Conservation (phyloP, 2,329 filamentous ascomycete genomes). For the Pezicula rhizophila region DNA sequence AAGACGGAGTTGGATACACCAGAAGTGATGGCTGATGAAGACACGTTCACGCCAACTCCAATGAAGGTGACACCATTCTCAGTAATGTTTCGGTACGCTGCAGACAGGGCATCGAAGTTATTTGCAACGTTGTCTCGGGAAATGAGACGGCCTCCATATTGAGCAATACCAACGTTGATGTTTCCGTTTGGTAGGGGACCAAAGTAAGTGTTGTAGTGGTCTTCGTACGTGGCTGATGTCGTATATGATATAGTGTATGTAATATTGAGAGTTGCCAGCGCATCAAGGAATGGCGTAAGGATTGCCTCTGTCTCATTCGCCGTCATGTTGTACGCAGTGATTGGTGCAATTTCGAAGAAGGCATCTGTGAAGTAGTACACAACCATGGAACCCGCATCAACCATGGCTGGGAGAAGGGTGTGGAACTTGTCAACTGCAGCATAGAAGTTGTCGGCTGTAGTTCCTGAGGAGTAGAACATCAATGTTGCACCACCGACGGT, state of each 20-base stretch:
- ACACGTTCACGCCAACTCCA: constrained; percentile 29
- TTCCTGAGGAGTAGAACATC: constrained; percentile 31
- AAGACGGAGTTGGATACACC: constrained; percentile 32
- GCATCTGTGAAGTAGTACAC: constrained; percentile 42
- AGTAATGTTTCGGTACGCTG: constrained; percentile 27
- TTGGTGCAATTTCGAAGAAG: constrained; percentile 39
- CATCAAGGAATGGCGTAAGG: constrained; percentile 38
- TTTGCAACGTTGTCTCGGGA: constrained; percentile 29
- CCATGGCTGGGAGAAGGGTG: constrained; percentile 35
- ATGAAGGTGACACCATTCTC: constrained; percentile 28
- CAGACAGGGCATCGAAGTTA: constrained; percentile 15
- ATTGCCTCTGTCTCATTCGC: constrained; percentile 35
- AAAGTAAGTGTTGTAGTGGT: constrained; percentile 26
- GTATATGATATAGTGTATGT: constrained; percentile 21
- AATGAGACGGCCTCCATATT: constrained; percentile 38
- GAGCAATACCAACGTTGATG: constrained; percentile 23
- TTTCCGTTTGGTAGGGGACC: constrained; percentile 24
- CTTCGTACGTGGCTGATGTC: constrained; percentile 19
- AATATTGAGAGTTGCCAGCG: constrained; percentile 32
- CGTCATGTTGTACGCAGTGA: constrained; percentile 42
- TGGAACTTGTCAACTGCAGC: constrained; percentile 41
- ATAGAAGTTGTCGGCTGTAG: constrained; percentile 39
- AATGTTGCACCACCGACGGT: constrained; percentile 38
- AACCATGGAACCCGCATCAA: constrained; percentile 43
- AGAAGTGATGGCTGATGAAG: constrained; percentile 6